These are phyloP conservation scores for Alternaria consortialis DNA, from an alignment of 2,329 filamentous ascomycete genomes.

Conservation along the genomic window DNA sequence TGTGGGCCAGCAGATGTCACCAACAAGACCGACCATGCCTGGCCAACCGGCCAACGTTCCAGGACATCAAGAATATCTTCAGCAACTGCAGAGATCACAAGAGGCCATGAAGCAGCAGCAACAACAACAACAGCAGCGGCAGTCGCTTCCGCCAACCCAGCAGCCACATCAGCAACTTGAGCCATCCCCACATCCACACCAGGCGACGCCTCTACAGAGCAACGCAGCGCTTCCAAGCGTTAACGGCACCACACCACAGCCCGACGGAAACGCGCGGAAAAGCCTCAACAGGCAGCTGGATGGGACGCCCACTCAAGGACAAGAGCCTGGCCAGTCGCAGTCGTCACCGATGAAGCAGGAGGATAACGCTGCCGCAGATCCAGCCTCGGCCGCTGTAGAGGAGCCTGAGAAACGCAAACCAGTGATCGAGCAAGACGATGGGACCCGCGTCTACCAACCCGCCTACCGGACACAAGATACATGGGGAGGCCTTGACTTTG, in stretches of 20 bases:
- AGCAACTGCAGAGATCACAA: slow-evolving; percentile 54
- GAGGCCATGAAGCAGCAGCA: slow-evolving; percentile 51
- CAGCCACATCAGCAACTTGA: slow-evolving; percentile 35
- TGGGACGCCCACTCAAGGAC: slow-evolving; percentile 46
- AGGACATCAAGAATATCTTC: slow-evolving; percentile 58
- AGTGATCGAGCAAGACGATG: slow-evolving; percentile 40
- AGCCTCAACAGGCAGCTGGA: slow-evolving; percentile 50
- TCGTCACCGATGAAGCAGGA: slow-evolving; percentile 44
- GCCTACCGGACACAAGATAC: slow-evolving; percentile 37
- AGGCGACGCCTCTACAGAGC: slow-evolving; percentile 56
- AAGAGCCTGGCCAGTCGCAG: slow-evolving; percentile 37
- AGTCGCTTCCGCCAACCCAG: slow-evolving; percentile 52
- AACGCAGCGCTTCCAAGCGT: slow-evolving; percentile 58
- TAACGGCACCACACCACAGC: slow-evolving; percentile 60
- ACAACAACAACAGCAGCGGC: slow-evolving; percentile 50
- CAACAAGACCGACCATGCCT: slow-evolving; percentile 43
- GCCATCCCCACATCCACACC: slow-evolving; percentile 26
- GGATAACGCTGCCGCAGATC: slow-evolving; percentile 27
- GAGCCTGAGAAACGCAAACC: slow-evolving; percentile 35
- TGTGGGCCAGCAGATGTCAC: slow-evolving; percentile 48
- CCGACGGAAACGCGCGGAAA: slow-evolving; percentile 47
- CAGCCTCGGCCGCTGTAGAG: slow-evolving; percentile 23
- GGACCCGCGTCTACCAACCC: slow-evolving; percentile 41
- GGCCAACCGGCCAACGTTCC: slow-evolving; percentile 57
- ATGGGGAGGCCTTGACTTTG: slow-evolving; percentile 53